Evolutionary conservation across 257 asterid genomes (phyloP), one percentile per base, ranked within the genome.

Genomic region (Scutellaria baicalensis): DNA sequence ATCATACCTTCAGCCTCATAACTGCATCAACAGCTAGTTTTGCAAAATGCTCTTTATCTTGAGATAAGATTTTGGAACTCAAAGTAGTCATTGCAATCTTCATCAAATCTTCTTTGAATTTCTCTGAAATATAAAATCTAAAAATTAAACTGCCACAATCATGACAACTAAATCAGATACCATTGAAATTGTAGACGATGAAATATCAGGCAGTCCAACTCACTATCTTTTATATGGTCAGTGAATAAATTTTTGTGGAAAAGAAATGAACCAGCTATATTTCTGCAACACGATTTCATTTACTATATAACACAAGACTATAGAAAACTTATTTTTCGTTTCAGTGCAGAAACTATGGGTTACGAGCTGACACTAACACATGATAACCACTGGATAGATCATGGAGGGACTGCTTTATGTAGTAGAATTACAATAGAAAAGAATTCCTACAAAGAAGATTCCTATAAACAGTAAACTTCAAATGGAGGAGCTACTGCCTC

Each of bases 51-150:
- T 86, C 97, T 80, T 89, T 89, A 80, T 92, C 97, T 70, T 89
- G 98, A 57, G 98, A 88, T 64, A 89, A 85, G 75, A 92, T 89
- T 77, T 92, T 92, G 75, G 98, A 90, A 68, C 98, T 92, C 89
- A 92, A 79, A 57, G 98, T 92, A 70, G 98, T 92, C 97, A 74
- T 88, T 38, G 96, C 96, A 62, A 92, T 89, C 83, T 86, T 89
- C 94, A 92, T 79, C 72, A 92, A 73, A 78, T 92, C 98, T 0
- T 60, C 64, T 69, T 79, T 82, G 76, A 89, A 92, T 79, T 86
- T 89, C 74, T 84, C 96, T 89, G 93, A 68, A 38, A 60, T 54
- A 67, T 7, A 77, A 64, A 1, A 65, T 27, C 60, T 39, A 64
- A 64, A 64, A 64, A 48, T 60, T 60, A 45, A 52, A 69, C 33